phyloP scores from a whole-genome alignment of 208 protist species.

The Blastocrithidia nonstop region DNA sequence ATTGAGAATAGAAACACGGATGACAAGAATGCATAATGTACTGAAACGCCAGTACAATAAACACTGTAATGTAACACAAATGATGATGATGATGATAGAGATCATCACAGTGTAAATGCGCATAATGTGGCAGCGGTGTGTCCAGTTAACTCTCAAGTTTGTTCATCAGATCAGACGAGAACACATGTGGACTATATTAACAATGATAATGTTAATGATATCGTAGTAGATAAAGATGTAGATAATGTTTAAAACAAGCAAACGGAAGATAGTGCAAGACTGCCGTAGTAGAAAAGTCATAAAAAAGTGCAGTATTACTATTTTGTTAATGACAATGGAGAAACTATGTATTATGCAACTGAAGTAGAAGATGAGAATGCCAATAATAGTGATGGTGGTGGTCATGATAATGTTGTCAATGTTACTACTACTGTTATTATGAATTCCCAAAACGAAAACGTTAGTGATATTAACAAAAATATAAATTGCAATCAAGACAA shows the following conservation, averaged over 20 bases:
- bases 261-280: not conserved
- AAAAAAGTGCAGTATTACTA: constrained; percentile 27
- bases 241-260: not conserved
- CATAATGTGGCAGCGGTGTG: too few relatives aligned
- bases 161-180: too few relatives aligned
- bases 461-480: constrained; percentile 1
- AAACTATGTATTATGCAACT: constrained; percentile 23
- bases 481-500: too few relatives aligned
- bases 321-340: constrained; percentile 33
- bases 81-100: too few relatives aligned
- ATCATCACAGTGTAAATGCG: too few relatives aligned
- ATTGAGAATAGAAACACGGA: too few relatives aligned
- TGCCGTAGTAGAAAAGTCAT: not conserved
- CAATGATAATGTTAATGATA: not conserved
- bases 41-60: too few relatives aligned
- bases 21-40: too few relatives aligned
- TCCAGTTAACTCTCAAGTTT: too few relatives aligned
- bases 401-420: constrained; percentile 6
- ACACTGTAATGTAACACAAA: too few relatives aligned
- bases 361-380: constrained; percentile 2
- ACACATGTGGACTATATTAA: too few relatives aligned
- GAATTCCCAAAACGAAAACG: constrained; percentile 1
- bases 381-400: not conserved
- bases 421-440: constrained; percentile 4
- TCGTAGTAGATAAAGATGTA: not conserved